Evolutionary conservation across 108 stramenopile genomes (phyloP).

Genomic region (Skeletonema costatum): DNA sequence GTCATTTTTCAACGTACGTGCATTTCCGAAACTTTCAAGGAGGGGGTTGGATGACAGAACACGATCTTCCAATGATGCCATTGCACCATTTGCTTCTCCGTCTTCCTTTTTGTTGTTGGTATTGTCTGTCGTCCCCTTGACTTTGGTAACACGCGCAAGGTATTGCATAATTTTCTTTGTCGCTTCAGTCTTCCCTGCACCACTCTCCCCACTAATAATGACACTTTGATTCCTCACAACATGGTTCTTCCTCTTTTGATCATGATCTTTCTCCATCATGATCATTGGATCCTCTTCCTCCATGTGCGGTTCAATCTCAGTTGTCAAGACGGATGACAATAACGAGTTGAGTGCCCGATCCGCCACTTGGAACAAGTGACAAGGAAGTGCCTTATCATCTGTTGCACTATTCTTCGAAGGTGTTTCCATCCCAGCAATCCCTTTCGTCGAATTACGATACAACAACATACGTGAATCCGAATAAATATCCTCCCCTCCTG

Average conservation of each 20-base stretch:
- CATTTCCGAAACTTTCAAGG: conserved; percentile 92
- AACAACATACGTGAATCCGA: conserved; percentile 72
- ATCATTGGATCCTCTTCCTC: conserved; percentile 63
- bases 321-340: conserved; percentile 54
- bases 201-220: conserved; percentile 90
- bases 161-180: conserved; percentile 97
- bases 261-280: conserved; percentile 47
- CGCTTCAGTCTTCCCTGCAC: conserved; percentile 95
- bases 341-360: conserved; percentile 80
- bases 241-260: conserved; percentile 30
- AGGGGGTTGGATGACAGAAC: conserved; percentile 91
- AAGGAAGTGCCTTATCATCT: conserved; percentile 40
- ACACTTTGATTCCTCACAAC: conserved; percentile 74
- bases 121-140: not conserved
- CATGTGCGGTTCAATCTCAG: conserved; percentile 27
- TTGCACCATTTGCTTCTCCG: conserved; percentile 1
- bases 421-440: conserved; percentile 2
- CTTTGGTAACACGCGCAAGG: conserved; percentile 83
- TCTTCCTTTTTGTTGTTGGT: not conserved
- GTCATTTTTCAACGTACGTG: conserved; percentile 87
- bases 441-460: conserved; percentile 51
- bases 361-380: conserved; percentile 91
- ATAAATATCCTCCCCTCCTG: conserved; percentile 66
- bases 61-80: conserved; percentile 85
- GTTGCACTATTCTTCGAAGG: conserved; percentile 7